Percentiles rank a stretch among this genome's conserved stretches.
phyloP scores from a whole-genome alignment of 805 yeast species.

The Wickerhamiella azymoides region DNA sequence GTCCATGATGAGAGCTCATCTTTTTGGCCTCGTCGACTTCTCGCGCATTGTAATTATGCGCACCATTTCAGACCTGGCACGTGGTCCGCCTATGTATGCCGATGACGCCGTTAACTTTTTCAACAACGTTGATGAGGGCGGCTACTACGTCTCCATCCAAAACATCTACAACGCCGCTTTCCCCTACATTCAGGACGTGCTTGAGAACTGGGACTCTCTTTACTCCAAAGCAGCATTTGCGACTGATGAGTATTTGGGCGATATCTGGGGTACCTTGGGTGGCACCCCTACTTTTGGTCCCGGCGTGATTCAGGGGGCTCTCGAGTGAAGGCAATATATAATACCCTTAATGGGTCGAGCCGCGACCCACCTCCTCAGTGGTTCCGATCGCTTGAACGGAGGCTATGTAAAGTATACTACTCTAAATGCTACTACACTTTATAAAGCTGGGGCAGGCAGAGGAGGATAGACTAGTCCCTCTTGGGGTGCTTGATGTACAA shows the following conservation, averaged over 20 bases:
- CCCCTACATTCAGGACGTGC: constrained; percentile 41
- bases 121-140: constrained; percentile 38
- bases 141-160: constrained; percentile 33
- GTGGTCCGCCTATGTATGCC: constrained; percentile 35
- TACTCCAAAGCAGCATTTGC: constrained; percentile 17
- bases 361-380: no score
- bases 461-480: constrained; percentile 1
- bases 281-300: constrained; percentile 29
- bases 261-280: constrained; percentile 42
- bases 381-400: no score
- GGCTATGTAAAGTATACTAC: no score
- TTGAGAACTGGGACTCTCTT: constrained; percentile 29
- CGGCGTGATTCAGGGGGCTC: not conserved
- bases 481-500: constrained; percentile 7
- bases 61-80: constrained; percentile 45
- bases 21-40: constrained; percentile 42
- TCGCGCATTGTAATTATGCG: constrained; percentile 46
- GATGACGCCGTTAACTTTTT: constrained; percentile 38
- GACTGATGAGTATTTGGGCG: constrained; percentile 47
- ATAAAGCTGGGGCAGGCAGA: no score
- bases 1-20: constrained; percentile 40
- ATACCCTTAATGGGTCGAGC: no score
- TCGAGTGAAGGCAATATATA: no score
- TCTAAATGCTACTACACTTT: no score
- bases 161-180: constrained; percentile 42